These are phyloP conservation scores for Botrytis medusae DNA, from an alignment of 2,329 filamentous ascomycete species.

Conservation along the genomic window DNA sequence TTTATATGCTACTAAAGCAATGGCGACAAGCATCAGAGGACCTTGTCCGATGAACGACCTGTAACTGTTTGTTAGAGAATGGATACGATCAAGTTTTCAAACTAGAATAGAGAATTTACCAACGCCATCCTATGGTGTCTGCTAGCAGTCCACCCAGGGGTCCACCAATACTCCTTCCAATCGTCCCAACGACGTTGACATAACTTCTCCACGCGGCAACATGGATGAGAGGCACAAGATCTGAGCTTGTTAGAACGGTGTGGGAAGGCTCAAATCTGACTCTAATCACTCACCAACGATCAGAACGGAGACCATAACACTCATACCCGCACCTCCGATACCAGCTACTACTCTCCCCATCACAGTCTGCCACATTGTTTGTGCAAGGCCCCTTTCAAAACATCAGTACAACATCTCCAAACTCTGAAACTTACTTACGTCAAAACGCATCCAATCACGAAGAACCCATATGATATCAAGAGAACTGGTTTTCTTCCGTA, in stretches of 20 bases:
- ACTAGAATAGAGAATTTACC: slow-evolving; percentile 46
- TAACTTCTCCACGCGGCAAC: slow-evolving; percentile 63
- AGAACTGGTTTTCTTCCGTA: slow-evolving; percentile 68
- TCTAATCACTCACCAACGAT: slow-evolving; percentile 17
- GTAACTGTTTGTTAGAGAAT: not conserved
- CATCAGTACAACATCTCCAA: not conserved
- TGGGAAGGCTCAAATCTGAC: not conserved
- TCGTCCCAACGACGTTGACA: slow-evolving; percentile 70
- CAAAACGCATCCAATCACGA: slow-evolving; percentile 58
- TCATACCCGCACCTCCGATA: slow-evolving; percentile 72
- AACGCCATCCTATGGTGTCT: slow-evolving; percentile 73
- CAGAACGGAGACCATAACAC: slow-evolving; percentile 20
- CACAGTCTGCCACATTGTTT: slow-evolving; percentile 64
- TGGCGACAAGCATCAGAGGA: slow-evolving; percentile 66
- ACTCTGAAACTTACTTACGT: not conserved
- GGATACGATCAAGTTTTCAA: not conserved
- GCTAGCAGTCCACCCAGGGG: slow-evolving; percentile 71
- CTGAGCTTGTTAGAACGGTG: not conserved
- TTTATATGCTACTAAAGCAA: slow-evolving; percentile 60
- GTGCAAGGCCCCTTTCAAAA: slow-evolving; percentile 59
- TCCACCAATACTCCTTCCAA: slow-evolving; percentile 67
- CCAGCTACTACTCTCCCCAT: slow-evolving; percentile 54
- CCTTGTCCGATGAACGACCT: slow-evolving; percentile 72
- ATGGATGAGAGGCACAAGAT: slow-evolving; percentile 46
- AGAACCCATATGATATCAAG: slow-evolving; percentile 62